Evolutionary conservation across 306 rosid genomes (phyloP).

Genomic region (Quercus engelmannii): DNA sequence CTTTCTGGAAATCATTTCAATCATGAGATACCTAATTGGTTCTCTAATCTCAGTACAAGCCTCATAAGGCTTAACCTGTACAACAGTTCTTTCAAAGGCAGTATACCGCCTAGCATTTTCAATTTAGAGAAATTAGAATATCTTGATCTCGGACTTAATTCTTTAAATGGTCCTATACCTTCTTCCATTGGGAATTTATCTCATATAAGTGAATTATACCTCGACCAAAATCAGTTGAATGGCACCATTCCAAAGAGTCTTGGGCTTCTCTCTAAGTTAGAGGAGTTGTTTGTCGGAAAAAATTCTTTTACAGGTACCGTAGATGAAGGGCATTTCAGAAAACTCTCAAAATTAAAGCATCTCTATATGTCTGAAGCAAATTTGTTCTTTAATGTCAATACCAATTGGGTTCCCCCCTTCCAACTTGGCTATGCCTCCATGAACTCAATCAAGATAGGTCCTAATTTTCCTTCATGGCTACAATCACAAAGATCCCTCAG

Average conservation of each 20-base stretch:
- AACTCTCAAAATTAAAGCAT: not conserved
- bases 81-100: too few species aligned
- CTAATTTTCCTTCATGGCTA: constrained; percentile 16
- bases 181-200: not conserved
- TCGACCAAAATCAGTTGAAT: not conserved
- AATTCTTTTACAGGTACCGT: not conserved
- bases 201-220: accelerated
- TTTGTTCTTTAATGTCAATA: not conserved
- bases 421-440: accelerated
- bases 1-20: too few species aligned
- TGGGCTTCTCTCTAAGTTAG: not conserved
- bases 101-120: too few species aligned
- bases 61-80: accelerated
- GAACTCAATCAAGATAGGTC: not conserved
- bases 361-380: not conserved
- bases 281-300: accelerated
- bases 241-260: not conserved
- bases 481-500: not conserved
- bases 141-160: not conserved
- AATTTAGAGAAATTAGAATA: too few species aligned
- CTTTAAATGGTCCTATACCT: not conserved
- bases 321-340: constrained; percentile 6
- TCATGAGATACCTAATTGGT: too few species aligned
- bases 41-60: too few species aligned
- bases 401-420: constrained; percentile 20